These are phyloP conservation scores for Psilocybe subaeruginosa DNA, from an alignment of 768 basidiomycete genomes.

Conservation along the genomic window DNA sequence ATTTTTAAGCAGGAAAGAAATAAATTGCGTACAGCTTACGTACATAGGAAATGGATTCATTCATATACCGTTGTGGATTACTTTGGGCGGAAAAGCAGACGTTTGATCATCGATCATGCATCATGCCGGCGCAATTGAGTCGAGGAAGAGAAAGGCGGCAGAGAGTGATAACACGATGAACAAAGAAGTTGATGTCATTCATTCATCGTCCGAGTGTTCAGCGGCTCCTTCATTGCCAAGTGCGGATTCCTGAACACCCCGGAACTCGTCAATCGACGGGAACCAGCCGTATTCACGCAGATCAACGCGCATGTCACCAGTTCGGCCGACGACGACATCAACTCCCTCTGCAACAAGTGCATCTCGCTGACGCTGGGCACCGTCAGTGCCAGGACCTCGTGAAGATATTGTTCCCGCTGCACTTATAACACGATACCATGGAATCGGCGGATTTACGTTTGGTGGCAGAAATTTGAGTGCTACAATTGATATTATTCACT, in stretches of 20 bases:
- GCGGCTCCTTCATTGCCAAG: not conserved
- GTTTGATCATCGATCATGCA: too few relatives aligned
- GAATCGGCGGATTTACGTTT: slow-evolving; percentile 64
- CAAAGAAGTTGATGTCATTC: not conserved
- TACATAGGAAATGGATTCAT: not conserved
- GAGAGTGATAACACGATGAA: not conserved
- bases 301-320: slow-evolving; percentile 63
- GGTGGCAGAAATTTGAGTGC: slow-evolving; percentile 79
- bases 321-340: slow-evolving; percentile 62
- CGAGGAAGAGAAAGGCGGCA: not conserved
- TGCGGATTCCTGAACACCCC: slow-evolving; percentile 3
- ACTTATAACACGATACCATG: slow-evolving; percentile 81
- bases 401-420: slow-evolving; percentile 78
- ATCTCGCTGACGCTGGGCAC: slow-evolving; percentile 76
- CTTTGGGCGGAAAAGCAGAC: not conserved
- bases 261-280: slow-evolving; percentile 35
- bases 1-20: not conserved
- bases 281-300: slow-evolving; percentile 70
- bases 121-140: too few relatives aligned
- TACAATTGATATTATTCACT: slow-evolving; percentile 26
- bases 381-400: slow-evolving; percentile 80
- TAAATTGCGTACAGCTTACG: not conserved
- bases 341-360: slow-evolving; percentile 81
- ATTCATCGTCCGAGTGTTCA: slow-evolving; percentile 8
- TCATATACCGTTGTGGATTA: not conserved